phyloP scores from a whole-genome alignment of 2,329 filamentous ascomycete genomes.

The Hypocreales sp. region DNA sequence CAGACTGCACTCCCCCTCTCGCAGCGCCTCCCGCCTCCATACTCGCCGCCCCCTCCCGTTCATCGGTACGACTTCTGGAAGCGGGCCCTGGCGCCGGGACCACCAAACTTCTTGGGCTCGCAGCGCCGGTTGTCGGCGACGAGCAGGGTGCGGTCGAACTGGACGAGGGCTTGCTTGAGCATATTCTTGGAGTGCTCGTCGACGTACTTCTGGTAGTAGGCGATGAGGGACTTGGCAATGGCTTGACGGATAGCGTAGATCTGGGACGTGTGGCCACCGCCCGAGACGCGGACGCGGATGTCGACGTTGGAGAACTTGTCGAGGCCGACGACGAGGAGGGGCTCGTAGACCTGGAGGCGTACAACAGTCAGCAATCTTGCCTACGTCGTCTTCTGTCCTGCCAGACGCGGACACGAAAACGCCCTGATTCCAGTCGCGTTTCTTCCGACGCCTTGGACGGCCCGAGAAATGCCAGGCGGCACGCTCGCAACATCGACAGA shows the following conservation, averaged over 20 bases:
- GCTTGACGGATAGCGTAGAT: conserved; percentile 98
- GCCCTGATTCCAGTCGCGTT: no score
- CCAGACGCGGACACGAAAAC: background rate
- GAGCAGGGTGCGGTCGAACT: conserved; percentile 93
- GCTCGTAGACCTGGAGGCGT: conserved; percentile 72
- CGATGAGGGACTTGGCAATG: conserved; percentile 63
- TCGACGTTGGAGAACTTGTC: conserved; percentile 97
- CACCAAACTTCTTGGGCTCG: conserved; percentile 97
- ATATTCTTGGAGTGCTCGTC: conserved; percentile 99
- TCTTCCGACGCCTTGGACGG: no score
- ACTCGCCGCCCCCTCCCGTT: no score
- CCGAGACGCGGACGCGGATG: conserved; percentile 90
- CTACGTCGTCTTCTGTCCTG: no score
- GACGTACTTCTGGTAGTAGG: conserved; percentile 99
- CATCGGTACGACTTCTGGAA: conserved; percentile 99
- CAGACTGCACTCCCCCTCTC: no score
- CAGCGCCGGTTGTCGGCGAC: conserved; percentile 98
- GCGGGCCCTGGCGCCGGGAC: conserved; percentile 84
- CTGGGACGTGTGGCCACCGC: conserved; percentile 95
- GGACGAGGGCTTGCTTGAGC: conserved; percentile 90
- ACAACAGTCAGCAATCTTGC: background rate
- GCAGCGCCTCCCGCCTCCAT: no score
- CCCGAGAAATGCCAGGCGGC: no score
- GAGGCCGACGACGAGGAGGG: conserved; percentile 86
- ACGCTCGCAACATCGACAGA: no score